phyloP scores from a whole-genome alignment of 2,329 filamentous ascomycete genomes.

The Mariannaea elegans region DNA sequence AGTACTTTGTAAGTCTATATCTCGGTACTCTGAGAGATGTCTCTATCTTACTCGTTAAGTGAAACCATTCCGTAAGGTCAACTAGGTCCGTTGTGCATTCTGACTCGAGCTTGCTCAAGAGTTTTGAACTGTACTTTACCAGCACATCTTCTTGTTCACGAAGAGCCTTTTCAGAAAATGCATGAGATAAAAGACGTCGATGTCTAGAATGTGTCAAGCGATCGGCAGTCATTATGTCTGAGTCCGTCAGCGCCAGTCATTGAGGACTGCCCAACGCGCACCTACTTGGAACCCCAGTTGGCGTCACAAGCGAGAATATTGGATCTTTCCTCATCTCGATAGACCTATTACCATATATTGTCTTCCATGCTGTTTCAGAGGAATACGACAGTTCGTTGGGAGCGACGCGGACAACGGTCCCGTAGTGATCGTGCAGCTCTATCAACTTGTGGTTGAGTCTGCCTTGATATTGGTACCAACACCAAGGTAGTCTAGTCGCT shows the following conservation, averaged over 20 bases:
- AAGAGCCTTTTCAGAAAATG: conserved; percentile 33
- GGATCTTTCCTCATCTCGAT: conserved; percentile 33
- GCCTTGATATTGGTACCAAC: conserved; percentile 29
- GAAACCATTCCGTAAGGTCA: conserved; percentile 30
- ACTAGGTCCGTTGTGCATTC: conserved; percentile 9
- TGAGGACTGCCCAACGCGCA: not conserved
- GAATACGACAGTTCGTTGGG: conserved; percentile 30
- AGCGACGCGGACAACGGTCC: conserved; percentile 26
- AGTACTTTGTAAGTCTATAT: not conserved
- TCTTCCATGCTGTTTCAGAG: conserved; percentile 28
- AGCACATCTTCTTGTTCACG: conserved; percentile 30
- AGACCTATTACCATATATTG: conserved; percentile 26
- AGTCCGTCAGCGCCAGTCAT: not conserved
- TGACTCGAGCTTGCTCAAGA: conserved; percentile 22
- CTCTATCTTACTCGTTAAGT: conserved; percentile 25
- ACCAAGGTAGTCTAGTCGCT: conserved; percentile 29
- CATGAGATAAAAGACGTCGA: conserved; percentile 27
- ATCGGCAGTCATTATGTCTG: conserved; percentile 33
- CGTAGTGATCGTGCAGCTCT: conserved; percentile 28
- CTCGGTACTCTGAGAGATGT: not conserved
- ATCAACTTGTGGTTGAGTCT: conserved; percentile 26
- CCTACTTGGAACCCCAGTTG: conserved; percentile 31
- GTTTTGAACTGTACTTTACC: conserved; percentile 25
- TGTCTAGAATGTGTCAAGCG: conserved; percentile 26
- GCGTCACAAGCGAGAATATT: conserved; percentile 30